A percentile compares a stretch with the other conserved stretches of the same genome.
Evolutionary conservation across 2,329 filamentous ascomycete genomes (phyloP).

Genomic region (Falciphora oryzae): DNA sequence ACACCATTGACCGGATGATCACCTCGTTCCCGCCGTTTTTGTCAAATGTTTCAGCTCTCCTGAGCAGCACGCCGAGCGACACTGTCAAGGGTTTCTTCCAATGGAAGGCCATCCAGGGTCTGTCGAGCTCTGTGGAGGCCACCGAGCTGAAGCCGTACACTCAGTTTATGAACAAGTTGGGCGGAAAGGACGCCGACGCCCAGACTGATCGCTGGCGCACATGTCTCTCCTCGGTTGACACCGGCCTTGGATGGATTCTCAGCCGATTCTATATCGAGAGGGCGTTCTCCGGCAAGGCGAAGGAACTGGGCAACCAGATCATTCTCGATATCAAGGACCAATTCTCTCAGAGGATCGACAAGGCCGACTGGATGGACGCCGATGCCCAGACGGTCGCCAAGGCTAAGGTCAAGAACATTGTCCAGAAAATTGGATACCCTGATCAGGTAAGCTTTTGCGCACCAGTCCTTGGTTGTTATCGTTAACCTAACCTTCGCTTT

Average conservation of each 20-base stretch:
- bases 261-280: slow-evolving; percentile 66
- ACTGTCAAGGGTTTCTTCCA: slow-evolving; percentile 56
- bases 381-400: slow-evolving; percentile 54
- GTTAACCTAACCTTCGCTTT: neutral
- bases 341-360: slow-evolving; percentile 54
- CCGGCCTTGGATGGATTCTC: slow-evolving; percentile 59
- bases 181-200: slow-evolving; percentile 56
- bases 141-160: slow-evolving; percentile 53
- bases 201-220: slow-evolving; percentile 60
- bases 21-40: slow-evolving; percentile 56
- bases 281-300: slow-evolving; percentile 60
- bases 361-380: slow-evolving; percentile 59
- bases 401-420: slow-evolving; percentile 60
- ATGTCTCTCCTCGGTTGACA: slow-evolving; percentile 52
- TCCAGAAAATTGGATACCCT: slow-evolving; percentile 64
- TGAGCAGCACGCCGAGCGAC: slow-evolving; percentile 47
- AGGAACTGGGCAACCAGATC: slow-evolving; percentile 61
- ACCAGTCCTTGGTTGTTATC: neutral
- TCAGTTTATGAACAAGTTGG: slow-evolving; percentile 54
- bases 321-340: slow-evolving; percentile 64
- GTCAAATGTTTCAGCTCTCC: slow-evolving; percentile 48
- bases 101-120: slow-evolving; percentile 56
- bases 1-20: slow-evolving; percentile 48
- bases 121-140: slow-evolving; percentile 49
- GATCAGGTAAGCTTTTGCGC: slow-evolving; percentile 27